phyloP scores from a whole-genome alignment of 2,329 filamentous ascomycete genomes.

The Aspergillus awamori region DNA sequence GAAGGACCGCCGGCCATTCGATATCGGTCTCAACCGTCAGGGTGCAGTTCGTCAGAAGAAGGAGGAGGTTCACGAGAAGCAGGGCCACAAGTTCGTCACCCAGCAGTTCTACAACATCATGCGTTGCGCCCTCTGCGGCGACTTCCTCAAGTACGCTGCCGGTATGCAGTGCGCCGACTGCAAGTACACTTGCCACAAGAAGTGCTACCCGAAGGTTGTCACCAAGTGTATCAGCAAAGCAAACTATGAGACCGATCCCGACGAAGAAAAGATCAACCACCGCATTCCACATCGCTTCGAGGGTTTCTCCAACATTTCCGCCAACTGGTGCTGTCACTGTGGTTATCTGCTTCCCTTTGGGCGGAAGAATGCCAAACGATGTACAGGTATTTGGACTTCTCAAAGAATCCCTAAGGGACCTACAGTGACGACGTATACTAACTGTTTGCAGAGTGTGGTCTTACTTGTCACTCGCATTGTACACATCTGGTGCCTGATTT shows the following conservation, averaged over 20 bases:
- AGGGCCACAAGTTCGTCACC: conserved; percentile 97
- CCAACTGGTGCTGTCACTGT: conserved; percentile 99
- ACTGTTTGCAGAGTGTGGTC: conserved; percentile 70
- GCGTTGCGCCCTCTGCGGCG: conserved; percentile 95
- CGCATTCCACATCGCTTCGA: conserved; percentile 97
- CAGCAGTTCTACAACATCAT: conserved; percentile 99
- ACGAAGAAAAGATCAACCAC: conserved; percentile 99
- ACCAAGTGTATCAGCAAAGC: conserved; percentile 99
- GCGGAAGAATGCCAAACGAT: conserved; percentile 92
- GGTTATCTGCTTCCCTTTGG: conserved; percentile 94
- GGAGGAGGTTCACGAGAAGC: conserved; percentile 97
- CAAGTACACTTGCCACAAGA: conserved; percentile 99
- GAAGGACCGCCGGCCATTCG: conserved; percentile 78
- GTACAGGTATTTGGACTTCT: conserved; percentile 63
- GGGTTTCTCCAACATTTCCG: conserved; percentile 94
- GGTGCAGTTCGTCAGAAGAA: conserved; percentile 96
- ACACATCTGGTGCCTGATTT: conserved; percentile 97
- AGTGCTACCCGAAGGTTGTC: conserved; percentile 94
- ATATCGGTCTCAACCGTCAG: conserved; percentile 89
- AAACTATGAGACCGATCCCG: conserved; percentile 95
- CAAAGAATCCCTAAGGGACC: neutral
- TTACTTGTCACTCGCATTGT: conserved; percentile 89
- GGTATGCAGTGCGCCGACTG: conserved; percentile 99
- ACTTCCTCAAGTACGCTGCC: conserved; percentile 97
- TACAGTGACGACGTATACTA: conserved; percentile 1